These are phyloP conservation scores for Wallacemonas sp. DNA, from an alignment of 208 protist genomes.

Conservation along the genomic window DNA sequence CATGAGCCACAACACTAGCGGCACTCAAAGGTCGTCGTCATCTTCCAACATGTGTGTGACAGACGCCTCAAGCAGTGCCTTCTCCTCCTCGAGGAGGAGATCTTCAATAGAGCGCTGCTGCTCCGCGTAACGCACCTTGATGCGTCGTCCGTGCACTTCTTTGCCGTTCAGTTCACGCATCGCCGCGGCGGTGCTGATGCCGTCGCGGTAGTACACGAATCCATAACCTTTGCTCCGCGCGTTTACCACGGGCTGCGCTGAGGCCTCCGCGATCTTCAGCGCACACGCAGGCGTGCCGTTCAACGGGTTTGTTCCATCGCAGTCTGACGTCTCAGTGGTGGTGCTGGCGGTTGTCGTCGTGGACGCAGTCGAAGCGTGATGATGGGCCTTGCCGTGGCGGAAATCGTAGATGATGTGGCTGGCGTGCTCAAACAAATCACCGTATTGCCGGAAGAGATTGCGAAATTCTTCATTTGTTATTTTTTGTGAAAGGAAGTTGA, in stretches of 20 bases:
- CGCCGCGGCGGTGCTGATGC: constrained; percentile 38
- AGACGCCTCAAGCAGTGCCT: not conserved
- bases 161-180: constrained; percentile 62
- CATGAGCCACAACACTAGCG: no score
- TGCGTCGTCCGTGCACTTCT: constrained; percentile 38
- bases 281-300: not conserved
- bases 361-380: constrained; percentile 58
- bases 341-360: constrained; percentile 9
- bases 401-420: constrained; percentile 69
- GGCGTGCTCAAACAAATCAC: constrained; percentile 32
- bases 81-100: constrained; percentile 4
- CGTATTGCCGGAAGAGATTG: constrained; percentile 48
- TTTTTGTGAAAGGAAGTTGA: constrained; percentile 61
- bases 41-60: constrained; percentile 7
- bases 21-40: constrained; percentile 12
- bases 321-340: not conserved
- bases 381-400: constrained; percentile 15
- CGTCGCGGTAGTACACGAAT: constrained; percentile 78
- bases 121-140: constrained; percentile 69
- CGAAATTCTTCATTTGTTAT: constrained; percentile 51
- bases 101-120: constrained; percentile 44
- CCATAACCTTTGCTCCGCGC: constrained; percentile 73
- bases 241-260: not conserved
- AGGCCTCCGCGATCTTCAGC: not conserved
- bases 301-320: not conserved